Base-by-base conservation (phyloP, 2,329 filamentous ascomycete genomes). In the Colletotrichum lindemuthianum region DNA sequence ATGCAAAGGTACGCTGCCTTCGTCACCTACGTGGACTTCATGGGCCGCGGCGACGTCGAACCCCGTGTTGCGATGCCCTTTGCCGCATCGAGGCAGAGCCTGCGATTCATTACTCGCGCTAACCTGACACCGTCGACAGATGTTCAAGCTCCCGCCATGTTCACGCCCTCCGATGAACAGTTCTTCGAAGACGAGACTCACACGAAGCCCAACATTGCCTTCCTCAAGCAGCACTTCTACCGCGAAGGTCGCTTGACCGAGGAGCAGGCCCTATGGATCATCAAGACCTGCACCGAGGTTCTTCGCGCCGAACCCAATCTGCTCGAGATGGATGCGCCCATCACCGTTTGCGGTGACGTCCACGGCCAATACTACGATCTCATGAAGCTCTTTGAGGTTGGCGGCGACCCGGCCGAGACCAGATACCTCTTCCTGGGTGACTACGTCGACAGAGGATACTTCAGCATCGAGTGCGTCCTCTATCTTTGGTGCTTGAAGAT, bases 341-440 rank as follows among this genome's bases (percentile, higher is more conserved):
- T 99, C 75, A 99, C 96, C 9, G 96, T 99, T 54, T 99, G 96
- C 74, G 96, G 96, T 76, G 96, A 99, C 75, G 94, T 99, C 59
- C 96, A 99, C 79, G 96, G 96, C 70, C 96, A 99, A 81, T 99
- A 98, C 82, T 99, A 97, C 78, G 96, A 99, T 78, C 81, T 99
- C 75, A 99, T 99, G 96, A 99, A 99, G 84, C 86, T 99, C 39
- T 99, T 99, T 74, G 96, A 99, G 79, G 96, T 99, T 55, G 96
- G 96, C 70, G 96, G 96, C 69, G 96, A 99, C 78, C 96, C 96
- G 44, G 88, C 95, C 58, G 96, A 99, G 81, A 99, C 96, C 36
- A 85, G 96, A 74, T 99, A 99, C 79, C 88, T 99, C 65, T 99
- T 99, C 81, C 83, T 99, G 69, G 96, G 96, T 67, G 96, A 99